Evolutionary conservation across 805 yeast genomes (phyloP), one percentile per base, ranked within the genome.

Genomic region (Candida vaughaniae): DNA sequence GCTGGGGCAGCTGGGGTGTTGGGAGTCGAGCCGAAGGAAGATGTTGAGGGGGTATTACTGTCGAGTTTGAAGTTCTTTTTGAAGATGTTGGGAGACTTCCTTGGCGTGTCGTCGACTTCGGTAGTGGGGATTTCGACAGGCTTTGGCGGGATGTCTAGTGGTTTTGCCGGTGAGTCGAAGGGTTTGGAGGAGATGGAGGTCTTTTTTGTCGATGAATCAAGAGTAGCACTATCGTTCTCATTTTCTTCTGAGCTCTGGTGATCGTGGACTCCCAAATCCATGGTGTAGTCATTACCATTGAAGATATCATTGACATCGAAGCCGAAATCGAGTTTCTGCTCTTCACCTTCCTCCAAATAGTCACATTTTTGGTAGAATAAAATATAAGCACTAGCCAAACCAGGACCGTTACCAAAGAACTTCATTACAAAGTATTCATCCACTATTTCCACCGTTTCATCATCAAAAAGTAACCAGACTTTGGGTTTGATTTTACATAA

Each of bases 401-500:
- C 93, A 3, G 85, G 83, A 3, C 84, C 80, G 55, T 87, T 91
- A 18, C 98, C 98, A 51, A 87, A 83, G 53, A 90, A 93, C 49
- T 84, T 76, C 58, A 80, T 72, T 3, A 93, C 96, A 47, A 83
- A 88, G 27, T 77, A 68, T 44, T 88, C 95, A 47, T 82, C 88
- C 7, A 93, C 89, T 11, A 83, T 66, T 56, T 91, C 97, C 2
- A 91, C 96, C 4, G 93, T 81, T 58, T 93, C 98, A 58, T 93
- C 99, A 57, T 93, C 99, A 62, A 86, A 93, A 39, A 93, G 63
- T 20, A 93, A 64, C 99, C 99, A 93, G 0, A 96, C 90, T 27
- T 78, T 76, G 16, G 75, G 70, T 36, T 76, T 80, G 4, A 89
- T 82, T 54, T 88, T 88, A 42, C 93, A 83, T 4, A 93, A 66